Conservation (phyloP, 495 filamentous ascomycete genomes). For the Aspergillus sclerotioniger region DNA sequence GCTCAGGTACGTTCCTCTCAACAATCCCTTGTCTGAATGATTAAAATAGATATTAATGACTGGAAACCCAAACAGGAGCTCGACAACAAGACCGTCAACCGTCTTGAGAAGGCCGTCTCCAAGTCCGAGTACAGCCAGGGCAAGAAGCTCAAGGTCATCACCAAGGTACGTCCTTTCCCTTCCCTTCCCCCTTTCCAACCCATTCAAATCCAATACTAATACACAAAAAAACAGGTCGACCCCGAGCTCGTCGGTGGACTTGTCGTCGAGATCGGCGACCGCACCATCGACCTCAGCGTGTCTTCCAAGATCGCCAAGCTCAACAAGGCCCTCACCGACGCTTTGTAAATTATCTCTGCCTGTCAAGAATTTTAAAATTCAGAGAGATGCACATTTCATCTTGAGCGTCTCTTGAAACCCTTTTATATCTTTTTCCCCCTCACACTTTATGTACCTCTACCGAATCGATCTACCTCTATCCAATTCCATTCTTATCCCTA, state of each 20-base stretch:
- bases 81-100: constrained; percentile 76
- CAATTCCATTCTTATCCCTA: constrained; percentile 1
- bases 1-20: constrained; percentile 66
- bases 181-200: neutral
- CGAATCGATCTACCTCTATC: neutral
- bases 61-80: constrained; percentile 61
- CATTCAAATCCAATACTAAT: neutral
- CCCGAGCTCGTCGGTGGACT: constrained; percentile 91
- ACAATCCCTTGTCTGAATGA: constrained; percentile 9
- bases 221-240: constrained; percentile 62
- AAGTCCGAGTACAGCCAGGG: constrained; percentile 89
- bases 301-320: constrained; percentile 92
- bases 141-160: constrained; percentile 95
- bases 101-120: constrained; percentile 81
- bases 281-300: constrained; percentile 96
- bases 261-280: constrained; percentile 94
- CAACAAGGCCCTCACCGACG: constrained; percentile 97
- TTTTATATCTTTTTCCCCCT: constrained; percentile 6
- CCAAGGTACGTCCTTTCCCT: constrained; percentile 60
- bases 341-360: constrained; percentile 67
- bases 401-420: neutral
- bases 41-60: constrained; percentile 7
- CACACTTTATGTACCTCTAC: constrained; percentile 1
- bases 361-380: neutral
- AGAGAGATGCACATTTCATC: neutral